Conservation (phyloP, 2,329 filamentous ascomycete genomes). For the Fusarium annulatum region DNA sequence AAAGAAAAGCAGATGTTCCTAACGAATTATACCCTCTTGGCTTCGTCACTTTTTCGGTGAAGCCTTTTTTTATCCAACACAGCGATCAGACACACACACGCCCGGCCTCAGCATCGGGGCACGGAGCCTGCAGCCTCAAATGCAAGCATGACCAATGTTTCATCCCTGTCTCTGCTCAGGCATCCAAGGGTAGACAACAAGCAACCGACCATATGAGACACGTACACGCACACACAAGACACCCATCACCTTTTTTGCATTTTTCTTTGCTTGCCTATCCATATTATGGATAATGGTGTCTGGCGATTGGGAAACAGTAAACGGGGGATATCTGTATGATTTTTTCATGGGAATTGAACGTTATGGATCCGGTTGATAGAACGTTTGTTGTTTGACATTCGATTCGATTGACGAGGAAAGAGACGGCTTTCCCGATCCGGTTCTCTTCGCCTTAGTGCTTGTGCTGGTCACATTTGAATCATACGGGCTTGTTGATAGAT, state of each 20-base stretch:
- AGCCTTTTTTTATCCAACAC: conserved; percentile 9
- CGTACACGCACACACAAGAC: neutral
- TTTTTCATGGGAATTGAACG: conserved; percentile 23
- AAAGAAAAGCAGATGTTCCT: conserved; percentile 28
- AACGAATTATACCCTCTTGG: conserved; percentile 40
- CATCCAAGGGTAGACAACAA: neutral
- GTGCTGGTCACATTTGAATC: conserved; percentile 40
- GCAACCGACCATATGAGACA: conserved; percentile 8
- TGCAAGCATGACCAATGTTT: conserved; percentile 25
- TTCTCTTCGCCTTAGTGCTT: conserved; percentile 13
- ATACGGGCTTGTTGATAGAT: conserved; percentile 32
- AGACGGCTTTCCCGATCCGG: conserved; percentile 5
- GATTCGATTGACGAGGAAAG: conserved; percentile 18
- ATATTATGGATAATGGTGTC: conserved; percentile 38
- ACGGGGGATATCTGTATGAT: conserved; percentile 24
- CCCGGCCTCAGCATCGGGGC: conserved; percentile 18
- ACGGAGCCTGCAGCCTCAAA: conserved; percentile 37
- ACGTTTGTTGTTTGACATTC: conserved; percentile 8
- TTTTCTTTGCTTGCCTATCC: conserved; percentile 18
- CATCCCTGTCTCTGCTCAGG: conserved; percentile 15
- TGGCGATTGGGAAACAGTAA: conserved; percentile 35
- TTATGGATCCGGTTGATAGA: conserved; percentile 12
- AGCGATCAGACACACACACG: conserved; percentile 7
- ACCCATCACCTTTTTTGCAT: conserved; percentile 1
- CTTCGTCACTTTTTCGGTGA: conserved; percentile 13